Evolutionary conservation across 768 basidiomycete genomes (phyloP).

Genomic region (Boletus rufocinnamomeus): DNA sequence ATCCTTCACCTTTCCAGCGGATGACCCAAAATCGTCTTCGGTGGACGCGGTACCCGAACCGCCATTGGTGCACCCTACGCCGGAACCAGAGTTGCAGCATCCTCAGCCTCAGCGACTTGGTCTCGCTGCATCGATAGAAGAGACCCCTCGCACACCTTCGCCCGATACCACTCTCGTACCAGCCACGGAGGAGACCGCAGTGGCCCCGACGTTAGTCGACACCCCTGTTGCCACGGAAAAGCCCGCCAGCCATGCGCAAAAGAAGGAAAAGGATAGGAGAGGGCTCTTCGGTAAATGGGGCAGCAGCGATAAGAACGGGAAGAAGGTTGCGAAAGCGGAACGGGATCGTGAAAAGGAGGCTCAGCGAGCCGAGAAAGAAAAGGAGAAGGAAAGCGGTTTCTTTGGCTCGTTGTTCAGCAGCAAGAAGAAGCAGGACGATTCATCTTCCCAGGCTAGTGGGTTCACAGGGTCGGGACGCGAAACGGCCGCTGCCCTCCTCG

Average conservation of each 20-base stretch:
- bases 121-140: constrained; percentile 34
- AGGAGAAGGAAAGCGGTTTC: constrained; percentile 70
- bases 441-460: constrained; percentile 38
- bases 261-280: constrained; percentile 76
- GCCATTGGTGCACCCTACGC: constrained; percentile 38
- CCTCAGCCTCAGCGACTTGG: constrained; percentile 61
- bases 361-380: constrained; percentile 50
- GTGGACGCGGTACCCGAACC: constrained; percentile 21
- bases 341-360: constrained; percentile 52
- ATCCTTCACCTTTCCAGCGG: constrained; percentile 27
- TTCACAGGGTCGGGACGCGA: constrained; percentile 68
- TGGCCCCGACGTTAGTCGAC: constrained; percentile 28
- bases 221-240: constrained; percentile 23
- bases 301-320: constrained; percentile 54
- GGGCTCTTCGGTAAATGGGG: constrained; percentile 69
- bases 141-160: constrained; percentile 61
- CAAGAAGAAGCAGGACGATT: constrained; percentile 84
- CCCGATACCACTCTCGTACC: constrained; percentile 42
- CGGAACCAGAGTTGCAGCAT: constrained; percentile 55
- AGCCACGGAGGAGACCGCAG: constrained; percentile 30
- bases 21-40: constrained; percentile 12
- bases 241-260: constrained; percentile 36
- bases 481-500: constrained; percentile 83
- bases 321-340: constrained; percentile 50
- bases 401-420: constrained; percentile 90